Percentiles rank a stretch among this genome's conserved stretches.
These are phyloP conservation scores for Trypanosoma mega DNA, from an alignment of 208 protist species.

Conservation along the genomic window DNA sequence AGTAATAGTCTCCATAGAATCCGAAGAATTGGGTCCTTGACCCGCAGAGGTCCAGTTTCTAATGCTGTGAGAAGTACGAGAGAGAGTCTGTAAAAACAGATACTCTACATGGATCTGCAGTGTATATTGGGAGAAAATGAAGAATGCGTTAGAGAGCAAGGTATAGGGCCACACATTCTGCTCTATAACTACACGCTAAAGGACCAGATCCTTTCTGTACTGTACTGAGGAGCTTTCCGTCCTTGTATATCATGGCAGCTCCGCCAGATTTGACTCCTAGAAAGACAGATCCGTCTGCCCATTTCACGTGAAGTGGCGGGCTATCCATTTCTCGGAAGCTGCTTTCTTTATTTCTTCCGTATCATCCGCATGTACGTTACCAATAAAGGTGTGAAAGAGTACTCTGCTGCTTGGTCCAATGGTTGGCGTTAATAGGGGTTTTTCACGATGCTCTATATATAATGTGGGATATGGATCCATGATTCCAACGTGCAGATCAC, in stretches of 20 bases:
- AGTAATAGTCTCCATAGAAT: too few species aligned
- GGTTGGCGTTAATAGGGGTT: background rate
- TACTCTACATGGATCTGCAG: background rate
- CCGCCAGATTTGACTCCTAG: constrained; percentile 19
- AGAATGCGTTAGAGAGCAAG: constrained; percentile 1
- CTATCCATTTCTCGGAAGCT: constrained; percentile 6
- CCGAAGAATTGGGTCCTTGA: too few species aligned
- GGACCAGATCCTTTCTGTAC: constrained; percentile 1
- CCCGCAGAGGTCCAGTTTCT: background rate
- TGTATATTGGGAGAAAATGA: background rate
- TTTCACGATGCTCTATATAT: background rate
- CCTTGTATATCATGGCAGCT: constrained; percentile 16
- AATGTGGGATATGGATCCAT: background rate
- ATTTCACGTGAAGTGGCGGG: background rate
- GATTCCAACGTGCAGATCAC: background rate
- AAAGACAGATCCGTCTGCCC: constrained; percentile 21
- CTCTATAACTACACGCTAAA: constrained; percentile 22
- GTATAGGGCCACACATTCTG: constrained; percentile 22
- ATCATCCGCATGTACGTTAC: background rate
- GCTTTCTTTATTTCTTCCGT: background rate
- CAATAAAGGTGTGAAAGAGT: constrained; percentile 2
- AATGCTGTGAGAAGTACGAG: background rate
- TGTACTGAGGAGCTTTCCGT: background rate
- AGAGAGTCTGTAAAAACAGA: background rate
- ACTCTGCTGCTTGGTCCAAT: background rate